These are phyloP conservation scores for Phytophthora uliginosa DNA, from an alignment of 352 stramenopile genomes.

Conservation along the genomic window DNA sequence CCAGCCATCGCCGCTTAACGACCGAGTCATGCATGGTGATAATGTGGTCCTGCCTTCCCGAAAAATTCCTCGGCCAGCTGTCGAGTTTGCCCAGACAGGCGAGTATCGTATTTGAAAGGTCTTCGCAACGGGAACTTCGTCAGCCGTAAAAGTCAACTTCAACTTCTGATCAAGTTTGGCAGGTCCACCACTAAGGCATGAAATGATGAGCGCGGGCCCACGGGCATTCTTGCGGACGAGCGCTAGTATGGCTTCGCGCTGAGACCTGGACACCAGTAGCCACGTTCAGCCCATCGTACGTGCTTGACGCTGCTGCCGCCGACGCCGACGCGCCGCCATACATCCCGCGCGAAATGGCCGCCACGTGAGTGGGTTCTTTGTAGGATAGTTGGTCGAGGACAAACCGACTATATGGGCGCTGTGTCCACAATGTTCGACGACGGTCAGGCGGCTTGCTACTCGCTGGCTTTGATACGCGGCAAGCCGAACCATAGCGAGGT, in stretches of 20 bases:
- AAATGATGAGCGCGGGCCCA: conserved; percentile 21
- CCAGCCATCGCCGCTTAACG: conserved; percentile 11
- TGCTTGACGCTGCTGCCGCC: neutral
- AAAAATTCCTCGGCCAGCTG: conserved; percentile 22
- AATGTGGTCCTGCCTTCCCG: conserved; percentile 9
- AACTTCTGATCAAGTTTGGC: too few species aligned
- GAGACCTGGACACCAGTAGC: conserved; percentile 8
- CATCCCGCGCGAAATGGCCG: conserved; percentile 20
- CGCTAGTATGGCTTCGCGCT: conserved; percentile 5
- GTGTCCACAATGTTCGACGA: conserved; percentile 32
- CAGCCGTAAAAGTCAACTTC: too few species aligned
- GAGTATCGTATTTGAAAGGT: too few species aligned
- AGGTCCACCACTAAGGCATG: conserved; percentile 25
- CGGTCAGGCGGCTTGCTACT: conserved; percentile 24
- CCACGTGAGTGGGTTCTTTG: conserved; percentile 21
- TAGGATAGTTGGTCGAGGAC: conserved; percentile 13
- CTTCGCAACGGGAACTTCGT: too few species aligned
- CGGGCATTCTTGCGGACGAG: conserved; percentile 22
- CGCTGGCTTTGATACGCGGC: conserved; percentile 23
- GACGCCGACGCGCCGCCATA: conserved; percentile 23
- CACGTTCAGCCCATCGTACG: conserved; percentile 8
- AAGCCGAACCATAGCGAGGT: neutral
- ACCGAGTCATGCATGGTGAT: conserved; percentile 40
- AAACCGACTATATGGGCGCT: conserved; percentile 43
- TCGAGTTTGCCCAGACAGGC: neutral